Conservation (phyloP, 352 stramenopile genomes). For the Globisporangium lucens region DNA sequence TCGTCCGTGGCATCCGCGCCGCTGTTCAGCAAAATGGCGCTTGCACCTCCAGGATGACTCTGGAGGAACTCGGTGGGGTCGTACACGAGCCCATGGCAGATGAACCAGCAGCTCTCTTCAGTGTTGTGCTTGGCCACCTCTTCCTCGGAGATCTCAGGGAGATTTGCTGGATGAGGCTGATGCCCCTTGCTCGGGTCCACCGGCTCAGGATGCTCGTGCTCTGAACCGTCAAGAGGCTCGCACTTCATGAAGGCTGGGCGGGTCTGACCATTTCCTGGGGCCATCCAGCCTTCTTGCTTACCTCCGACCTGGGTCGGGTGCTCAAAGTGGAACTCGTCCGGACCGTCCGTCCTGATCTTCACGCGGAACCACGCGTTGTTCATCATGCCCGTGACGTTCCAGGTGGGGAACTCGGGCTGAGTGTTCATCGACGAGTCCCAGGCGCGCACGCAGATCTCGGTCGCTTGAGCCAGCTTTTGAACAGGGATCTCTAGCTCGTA, state of each 20-base stretch:
- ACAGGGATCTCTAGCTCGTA: slow-evolving; percentile 80
- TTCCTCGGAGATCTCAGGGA: slow-evolving; percentile 30
- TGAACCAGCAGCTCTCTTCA: slow-evolving; percentile 90
- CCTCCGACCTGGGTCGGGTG: slow-evolving; percentile 90
- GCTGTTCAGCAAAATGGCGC: slow-evolving; percentile 74
- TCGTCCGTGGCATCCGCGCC: slow-evolving; percentile 91
- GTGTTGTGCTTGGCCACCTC: slow-evolving; percentile 90
- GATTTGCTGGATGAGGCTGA: slow-evolving; percentile 9
- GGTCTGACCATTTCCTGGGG: slow-evolving; percentile 13
- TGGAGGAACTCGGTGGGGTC: slow-evolving; percentile 91
- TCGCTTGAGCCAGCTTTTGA: slow-evolving; percentile 52
- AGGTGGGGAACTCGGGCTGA: slow-evolving; percentile 89
- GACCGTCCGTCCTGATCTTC: slow-evolving; percentile 57
- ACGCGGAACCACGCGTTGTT: slow-evolving; percentile 90
- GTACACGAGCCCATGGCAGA: slow-evolving; percentile 92
- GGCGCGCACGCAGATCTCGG: slow-evolving; percentile 87
- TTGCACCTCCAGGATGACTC: slow-evolving; percentile 79
- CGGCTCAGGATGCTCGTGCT: slow-evolving; percentile 4
- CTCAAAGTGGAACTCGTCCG: slow-evolving; percentile 83
- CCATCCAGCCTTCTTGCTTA: slow-evolving; percentile 91
- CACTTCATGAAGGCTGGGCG: background rate
- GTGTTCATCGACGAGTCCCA: slow-evolving; percentile 92
- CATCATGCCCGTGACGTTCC: slow-evolving; percentile 96
- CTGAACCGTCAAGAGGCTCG: background rate
- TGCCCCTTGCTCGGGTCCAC: background rate